These are phyloP conservation scores for Nitzschia sp. DNA, from an alignment of 108 stramenopile genomes.

Conservation along the genomic window DNA sequence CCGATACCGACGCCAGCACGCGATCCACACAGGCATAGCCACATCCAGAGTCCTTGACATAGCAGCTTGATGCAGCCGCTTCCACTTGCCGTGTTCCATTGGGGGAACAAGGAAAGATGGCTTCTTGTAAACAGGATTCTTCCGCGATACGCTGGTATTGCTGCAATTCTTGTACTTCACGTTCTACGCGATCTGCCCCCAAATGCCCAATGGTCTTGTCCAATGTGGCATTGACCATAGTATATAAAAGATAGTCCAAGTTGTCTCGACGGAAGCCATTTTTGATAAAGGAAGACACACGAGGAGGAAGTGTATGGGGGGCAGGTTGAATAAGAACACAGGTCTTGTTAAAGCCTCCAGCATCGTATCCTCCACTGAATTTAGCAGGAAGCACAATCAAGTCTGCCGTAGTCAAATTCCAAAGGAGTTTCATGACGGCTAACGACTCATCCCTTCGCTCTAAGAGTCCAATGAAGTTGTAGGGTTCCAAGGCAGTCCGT, in stretches of 20 bases:
- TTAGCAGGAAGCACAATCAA: slow-evolving; percentile 9
- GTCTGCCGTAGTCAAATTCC: slow-evolving; percentile 14
- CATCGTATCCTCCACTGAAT: not conserved
- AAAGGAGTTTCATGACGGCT: slow-evolving; percentile 31
- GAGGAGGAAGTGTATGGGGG: not conserved
- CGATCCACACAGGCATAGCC: slow-evolving; percentile 28
- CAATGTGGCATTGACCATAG: slow-evolving; percentile 20
- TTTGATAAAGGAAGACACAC: not conserved
- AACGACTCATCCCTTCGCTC: slow-evolving; percentile 40
- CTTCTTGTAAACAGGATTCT: slow-evolving; percentile 12
- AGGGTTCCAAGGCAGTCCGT: not conserved
- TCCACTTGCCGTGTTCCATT: slow-evolving; percentile 12
- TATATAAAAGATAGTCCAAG: slow-evolving; percentile 15
- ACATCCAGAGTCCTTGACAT: slow-evolving; percentile 30
- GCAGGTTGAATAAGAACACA: not conserved
- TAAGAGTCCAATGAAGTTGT: slow-evolving; percentile 37
- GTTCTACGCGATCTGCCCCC: not conserved
- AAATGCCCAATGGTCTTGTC: slow-evolving; percentile 28
- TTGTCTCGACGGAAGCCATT: not conserved
- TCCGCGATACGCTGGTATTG: not conserved
- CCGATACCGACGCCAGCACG: not conserved
- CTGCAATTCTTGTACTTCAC: not conserved
- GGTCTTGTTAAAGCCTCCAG: not conserved
- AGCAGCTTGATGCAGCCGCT: slow-evolving; percentile 12
- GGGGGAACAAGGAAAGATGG: slow-evolving; percentile 21